Evolutionary conservation across 78 protist species (phyloP), one percentile per base, ranked within the genome.

Genomic region (Chrysochromulina parva): DNA sequence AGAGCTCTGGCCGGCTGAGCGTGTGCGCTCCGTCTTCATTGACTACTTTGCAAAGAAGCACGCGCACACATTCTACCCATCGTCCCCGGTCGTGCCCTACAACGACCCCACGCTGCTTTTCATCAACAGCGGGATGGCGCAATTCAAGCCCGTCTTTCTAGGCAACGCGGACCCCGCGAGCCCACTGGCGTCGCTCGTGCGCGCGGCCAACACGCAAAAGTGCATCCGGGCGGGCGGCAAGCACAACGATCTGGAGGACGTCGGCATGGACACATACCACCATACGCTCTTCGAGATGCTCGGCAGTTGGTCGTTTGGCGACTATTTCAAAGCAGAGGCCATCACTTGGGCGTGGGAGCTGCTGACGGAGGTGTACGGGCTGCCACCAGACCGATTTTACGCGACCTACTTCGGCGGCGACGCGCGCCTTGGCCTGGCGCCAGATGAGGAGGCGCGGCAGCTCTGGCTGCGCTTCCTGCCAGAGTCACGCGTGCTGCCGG

Each of bases 171-270:
- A 96, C 91, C 98, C 98, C 16, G 88, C 89, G 66, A 88, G 90
- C n/a, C 94, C 92, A 19, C 84, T 97, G 57, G 96, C 97, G 13
- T 90, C 89, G 81, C 85, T 97, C 54, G 95, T 91, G 95, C 95
- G 99, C 58, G 99, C 99, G 7, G 93, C 85, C 76, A 98, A 98
- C 96, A 88, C 96, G 52, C 99, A 98, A 76, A 98, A 97, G 96
- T 98, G 99, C 95, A 98, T 98, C 95, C 98, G 99, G 54, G 99
- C 99, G 14, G 99, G 99, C 16, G 99, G 99, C 84, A 98, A 98
- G 94, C 99, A 98, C 96, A 98, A 98, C 93, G 99, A 98, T 88
- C 95, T 98, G 38, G 99, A 97, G 67, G 98, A 97, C 85, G 98
- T 97, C 38, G 98, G 98, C 60, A 96, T 94, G 91, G 99, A 98